Percentiles rank a stretch among this genome's conserved stretches.
Evolutionary conservation across 208 protist genomes (phyloP).

Genomic region (Leishmania mexicana): DNA sequence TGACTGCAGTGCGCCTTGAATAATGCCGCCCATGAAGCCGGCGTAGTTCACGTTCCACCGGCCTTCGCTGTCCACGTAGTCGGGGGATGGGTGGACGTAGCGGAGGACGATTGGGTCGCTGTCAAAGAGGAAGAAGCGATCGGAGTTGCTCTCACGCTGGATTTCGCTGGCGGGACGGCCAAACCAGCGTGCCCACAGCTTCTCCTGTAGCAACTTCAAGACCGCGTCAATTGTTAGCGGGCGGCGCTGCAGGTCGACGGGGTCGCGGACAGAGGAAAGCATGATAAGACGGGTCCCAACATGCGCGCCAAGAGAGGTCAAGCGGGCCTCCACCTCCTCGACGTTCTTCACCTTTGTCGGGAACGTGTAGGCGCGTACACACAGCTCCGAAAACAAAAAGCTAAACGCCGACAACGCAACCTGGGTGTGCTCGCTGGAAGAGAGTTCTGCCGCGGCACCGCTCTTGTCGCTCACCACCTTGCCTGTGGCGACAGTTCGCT

Average conservation of each 20-base stretch:
- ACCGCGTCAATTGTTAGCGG: constrained; percentile 68
- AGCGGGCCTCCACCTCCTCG: constrained; percentile 76
- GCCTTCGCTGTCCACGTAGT: constrained; percentile 78
- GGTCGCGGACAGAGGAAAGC: constrained; percentile 66
- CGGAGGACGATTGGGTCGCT: constrained; percentile 75
- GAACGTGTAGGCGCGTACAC: constrained; percentile 74
- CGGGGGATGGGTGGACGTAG: constrained; percentile 69
- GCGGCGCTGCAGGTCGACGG: constrained; percentile 49
- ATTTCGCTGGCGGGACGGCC: constrained; percentile 72
- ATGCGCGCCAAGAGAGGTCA: constrained; percentile 70
- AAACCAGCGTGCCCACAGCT: constrained; percentile 85
- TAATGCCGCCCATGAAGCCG: constrained; percentile 81
- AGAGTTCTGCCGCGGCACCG: constrained; percentile 11
- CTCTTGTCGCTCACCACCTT: constrained; percentile 38
- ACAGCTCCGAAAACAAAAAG: constrained; percentile 88
- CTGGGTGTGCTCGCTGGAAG: constrained; percentile 45
- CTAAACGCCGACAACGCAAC: constrained; percentile 83
- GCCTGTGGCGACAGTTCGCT: constrained; percentile 16
- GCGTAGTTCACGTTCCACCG: constrained; percentile 87
- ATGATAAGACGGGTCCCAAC: constrained; percentile 72
- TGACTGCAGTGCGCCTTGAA: constrained; percentile 74
- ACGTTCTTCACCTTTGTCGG: constrained; percentile 75
- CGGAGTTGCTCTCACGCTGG: constrained; percentile 80
- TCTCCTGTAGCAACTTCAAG: constrained; percentile 71
- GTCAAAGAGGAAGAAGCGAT: constrained; percentile 85